These are phyloP conservation scores for Candida sanyiensis DNA, from an alignment of 805 yeast species.

Conservation along the genomic window DNA sequence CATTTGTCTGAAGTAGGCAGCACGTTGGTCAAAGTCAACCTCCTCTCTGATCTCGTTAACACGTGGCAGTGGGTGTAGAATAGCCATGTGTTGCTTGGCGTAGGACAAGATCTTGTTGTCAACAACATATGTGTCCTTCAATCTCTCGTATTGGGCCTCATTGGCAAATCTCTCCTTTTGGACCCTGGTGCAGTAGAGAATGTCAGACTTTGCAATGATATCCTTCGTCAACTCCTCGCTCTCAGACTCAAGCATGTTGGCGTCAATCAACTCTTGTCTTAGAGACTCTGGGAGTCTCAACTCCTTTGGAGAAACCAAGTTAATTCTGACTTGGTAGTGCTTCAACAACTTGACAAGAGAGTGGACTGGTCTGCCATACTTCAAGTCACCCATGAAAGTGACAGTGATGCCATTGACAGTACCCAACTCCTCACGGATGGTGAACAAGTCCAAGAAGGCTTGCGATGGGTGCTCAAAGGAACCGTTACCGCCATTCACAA, in stretches of 20 bases:
- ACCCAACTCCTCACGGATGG: constrained; percentile 98
- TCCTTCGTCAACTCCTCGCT: constrained; percentile 75
- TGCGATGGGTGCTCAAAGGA: constrained; percentile 98
- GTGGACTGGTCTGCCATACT: constrained; percentile 98
- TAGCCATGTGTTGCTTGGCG: constrained; percentile 98
- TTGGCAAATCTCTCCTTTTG: constrained; percentile 93
- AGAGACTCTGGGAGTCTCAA: constrained; percentile 75
- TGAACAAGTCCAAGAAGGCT: constrained; percentile 94
- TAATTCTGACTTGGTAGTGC: constrained; percentile 89
- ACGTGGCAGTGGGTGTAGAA: constrained; percentile 98
- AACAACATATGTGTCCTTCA: constrained; percentile 86
- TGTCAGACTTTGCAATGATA: constrained; percentile 85
- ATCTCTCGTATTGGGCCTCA: constrained; percentile 70
- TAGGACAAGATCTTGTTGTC: constrained; percentile 85
- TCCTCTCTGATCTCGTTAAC: constrained; percentile 94
- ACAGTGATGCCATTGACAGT: constrained; percentile 97
- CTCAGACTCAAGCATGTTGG: constrained; percentile 70
- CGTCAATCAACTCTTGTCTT: constrained; percentile 55
- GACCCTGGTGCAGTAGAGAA: constrained; percentile 94
- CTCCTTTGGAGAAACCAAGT: constrained; percentile 87
- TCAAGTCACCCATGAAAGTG: constrained; percentile 98
- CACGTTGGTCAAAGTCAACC: constrained; percentile 98
- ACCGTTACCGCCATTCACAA: constrained; percentile 97
- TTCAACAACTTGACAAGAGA: constrained; percentile 85
- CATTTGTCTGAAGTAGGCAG: constrained; percentile 99